Conservation (phyloP, 2,329 filamentous ascomycete genomes). For the Tolypocladium guangdongense region DNA sequence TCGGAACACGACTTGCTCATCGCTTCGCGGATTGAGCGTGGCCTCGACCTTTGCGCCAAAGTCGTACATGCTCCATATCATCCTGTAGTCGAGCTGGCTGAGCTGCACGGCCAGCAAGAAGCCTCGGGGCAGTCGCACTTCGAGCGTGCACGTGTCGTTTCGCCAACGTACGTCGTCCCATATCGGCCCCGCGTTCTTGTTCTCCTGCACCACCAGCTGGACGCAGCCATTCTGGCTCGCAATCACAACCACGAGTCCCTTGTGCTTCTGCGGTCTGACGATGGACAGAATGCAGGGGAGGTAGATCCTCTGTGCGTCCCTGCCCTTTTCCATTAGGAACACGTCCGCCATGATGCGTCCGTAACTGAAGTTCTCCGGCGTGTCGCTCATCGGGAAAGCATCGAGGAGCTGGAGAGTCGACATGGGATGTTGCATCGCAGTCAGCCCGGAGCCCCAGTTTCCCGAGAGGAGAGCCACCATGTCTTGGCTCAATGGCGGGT, state of each 20-base stretch:
- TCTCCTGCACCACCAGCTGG: constrained; percentile 61
- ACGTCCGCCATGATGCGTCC: constrained; percentile 66
- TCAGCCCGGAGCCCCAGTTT: constrained; percentile 38
- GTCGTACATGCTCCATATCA: constrained; percentile 74
- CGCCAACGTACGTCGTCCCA: constrained; percentile 83
- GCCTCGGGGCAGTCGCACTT: constrained; percentile 61
- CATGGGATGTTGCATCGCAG: constrained; percentile 34
- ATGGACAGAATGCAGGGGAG: constrained; percentile 70
- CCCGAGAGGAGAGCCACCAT: constrained; percentile 60
- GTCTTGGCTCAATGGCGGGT: constrained; percentile 63
- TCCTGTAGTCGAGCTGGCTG: constrained; percentile 65
- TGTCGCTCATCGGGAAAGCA: constrained; percentile 69
- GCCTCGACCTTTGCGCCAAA: constrained; percentile 68
- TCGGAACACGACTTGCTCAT: constrained; percentile 61
- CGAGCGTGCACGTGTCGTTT: constrained; percentile 52
- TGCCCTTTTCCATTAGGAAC: constrained; percentile 62
- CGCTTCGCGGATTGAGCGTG: constrained; percentile 55
- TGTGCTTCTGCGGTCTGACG: constrained; percentile 56
- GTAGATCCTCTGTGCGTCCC: constrained; percentile 54
- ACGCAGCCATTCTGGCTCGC: constrained; percentile 71
- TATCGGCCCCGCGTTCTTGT: constrained; percentile 55
- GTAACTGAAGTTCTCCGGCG: constrained; percentile 62
- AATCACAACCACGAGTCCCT: constrained; percentile 60
- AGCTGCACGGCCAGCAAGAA: constrained; percentile 64
- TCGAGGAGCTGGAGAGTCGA: constrained; percentile 47